These are phyloP conservation scores for Pseudozyma thailandica DNA, from an alignment of 1,284 basidiomycete genomes.

Conservation along the genomic window DNA sequence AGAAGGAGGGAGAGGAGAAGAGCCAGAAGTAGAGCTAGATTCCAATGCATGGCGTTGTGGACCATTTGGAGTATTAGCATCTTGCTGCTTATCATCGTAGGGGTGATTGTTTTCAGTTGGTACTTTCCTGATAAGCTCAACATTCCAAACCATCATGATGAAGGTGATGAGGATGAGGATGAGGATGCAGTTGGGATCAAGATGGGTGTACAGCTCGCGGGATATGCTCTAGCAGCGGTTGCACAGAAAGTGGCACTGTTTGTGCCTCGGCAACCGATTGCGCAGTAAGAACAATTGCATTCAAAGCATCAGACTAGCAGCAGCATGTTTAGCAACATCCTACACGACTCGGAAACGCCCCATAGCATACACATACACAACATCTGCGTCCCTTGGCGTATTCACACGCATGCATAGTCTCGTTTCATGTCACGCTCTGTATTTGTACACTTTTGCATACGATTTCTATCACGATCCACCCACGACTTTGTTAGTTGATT, in stretches of 20 bases:
- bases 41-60: slow-evolving; percentile 52
- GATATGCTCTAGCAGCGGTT: background rate
- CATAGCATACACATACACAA: too few species aligned
- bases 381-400: too few species aligned
- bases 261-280: too few species aligned
- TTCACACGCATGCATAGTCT: too few species aligned
- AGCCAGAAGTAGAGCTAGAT: slow-evolving; percentile 29
- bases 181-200: background rate
- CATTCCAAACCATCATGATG: slow-evolving; percentile 26
- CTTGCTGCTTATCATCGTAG: slow-evolving; percentile 30
- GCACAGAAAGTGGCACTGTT: background rate
- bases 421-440: too few species aligned
- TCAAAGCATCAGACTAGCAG: too few species aligned
- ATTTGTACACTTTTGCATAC: too few species aligned
- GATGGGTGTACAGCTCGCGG: background rate
- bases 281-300: too few species aligned
- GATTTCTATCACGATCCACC: too few species aligned
- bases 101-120: slow-evolving; percentile 24
- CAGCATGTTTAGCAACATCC: too few species aligned
- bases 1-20: slow-evolving; percentile 32
- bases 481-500: too few species aligned
- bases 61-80: slow-evolving; percentile 45
- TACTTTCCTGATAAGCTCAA: slow-evolving; percentile 24
- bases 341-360: too few species aligned
- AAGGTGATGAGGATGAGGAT: slow-evolving; percentile 8